Conservation (phyloP, 257 asterid species). For the Ballota nigra region DNA sequence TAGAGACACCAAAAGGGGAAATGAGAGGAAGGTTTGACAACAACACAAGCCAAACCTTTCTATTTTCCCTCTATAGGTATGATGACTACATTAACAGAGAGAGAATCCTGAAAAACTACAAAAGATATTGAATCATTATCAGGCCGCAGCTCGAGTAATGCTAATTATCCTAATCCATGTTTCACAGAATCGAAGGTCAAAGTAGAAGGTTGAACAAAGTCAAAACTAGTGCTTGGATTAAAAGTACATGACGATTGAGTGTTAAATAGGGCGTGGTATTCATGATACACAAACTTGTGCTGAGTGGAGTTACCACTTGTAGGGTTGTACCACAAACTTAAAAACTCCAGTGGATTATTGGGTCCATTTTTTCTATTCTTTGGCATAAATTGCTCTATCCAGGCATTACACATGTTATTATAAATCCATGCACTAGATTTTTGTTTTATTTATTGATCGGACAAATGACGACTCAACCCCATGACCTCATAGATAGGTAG, state of each 20-base stretch:
- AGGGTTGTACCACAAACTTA: conserved; percentile 28
- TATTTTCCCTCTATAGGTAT: conserved; percentile 15
- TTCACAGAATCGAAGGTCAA: conserved; percentile 49
- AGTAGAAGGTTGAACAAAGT: conserved; percentile 37
- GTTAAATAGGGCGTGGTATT: conserved; percentile 19
- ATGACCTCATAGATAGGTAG: too few species aligned
- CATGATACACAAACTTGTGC: conserved; percentile 36
- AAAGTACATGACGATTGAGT: conserved; percentile 27
- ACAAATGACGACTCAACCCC: too few species aligned
- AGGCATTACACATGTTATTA: not conserved
- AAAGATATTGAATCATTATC: conserved; percentile 32
- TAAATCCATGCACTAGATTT: not conserved
- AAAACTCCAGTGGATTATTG: conserved; percentile 33
- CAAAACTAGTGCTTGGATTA: conserved; percentile 43
- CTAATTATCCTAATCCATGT: conserved; percentile 37
- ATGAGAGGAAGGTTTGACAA: conserved; percentile 24
- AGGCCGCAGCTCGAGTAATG: conserved; percentile 38
- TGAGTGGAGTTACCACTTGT: conserved; percentile 53
- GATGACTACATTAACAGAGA: conserved; percentile 13
- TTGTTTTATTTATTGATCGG: too few species aligned
- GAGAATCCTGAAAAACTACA: conserved; percentile 12
- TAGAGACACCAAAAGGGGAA: conserved; percentile 42
- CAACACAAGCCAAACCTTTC: conserved; percentile 18
- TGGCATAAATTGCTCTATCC: conserved; percentile 17
- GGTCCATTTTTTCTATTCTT: conserved; percentile 28